Base-by-base conservation (phyloP, 139 green algal species). In the Marvania coccoides region DNA sequence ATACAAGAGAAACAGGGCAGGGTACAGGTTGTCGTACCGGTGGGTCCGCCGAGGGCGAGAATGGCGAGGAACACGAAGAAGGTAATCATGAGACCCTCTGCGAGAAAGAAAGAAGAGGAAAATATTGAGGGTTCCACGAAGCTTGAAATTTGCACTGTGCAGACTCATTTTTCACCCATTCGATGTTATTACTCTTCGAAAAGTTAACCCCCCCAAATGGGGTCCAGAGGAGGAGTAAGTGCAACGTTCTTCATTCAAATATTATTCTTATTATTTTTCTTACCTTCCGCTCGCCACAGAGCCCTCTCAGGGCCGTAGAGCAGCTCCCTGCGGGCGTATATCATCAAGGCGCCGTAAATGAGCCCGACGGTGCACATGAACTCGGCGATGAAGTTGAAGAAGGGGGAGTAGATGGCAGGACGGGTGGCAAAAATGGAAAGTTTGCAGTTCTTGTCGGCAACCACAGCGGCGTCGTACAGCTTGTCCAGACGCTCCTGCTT, bases 381-480 rank as follows among this genome's bases (percentile, higher is more conserved):
- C 63, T 77, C 70, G 13, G 10, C 36, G 6, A 77, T 3, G 8
- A 71, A 71, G 57, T 77, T 77, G 38, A 77, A 77, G 24, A 87
- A 33, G 0, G 83, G 83, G 0, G 59, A 56, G 65, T 82, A 81
- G 53, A 88, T 82, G 35, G 80, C 82, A 3, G 84, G 84, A 5
- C 82, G 67, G 2, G 82, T 90, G 31, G 66, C 69, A 35, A 90
- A 90, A 39, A 90, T 76, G 19, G 53, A 65, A 15, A 90, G 72
- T 67, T 90, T 90, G 29, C 61, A 69, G 38, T 88, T 87, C 59
- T 88, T 76, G 58, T 89, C 83, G 0, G 82, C 82, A 8, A 79
- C 55, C 0, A 86, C 36, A 10, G 81, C 81, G 42, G 78, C 79
- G 36, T 82, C 39, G n/a, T 70, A 67, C 40, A 77, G 12, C 5